phyloP scores from a whole-genome alignment of 495 filamentous ascomycete genomes.

The Xylaria flabelliformis region DNA sequence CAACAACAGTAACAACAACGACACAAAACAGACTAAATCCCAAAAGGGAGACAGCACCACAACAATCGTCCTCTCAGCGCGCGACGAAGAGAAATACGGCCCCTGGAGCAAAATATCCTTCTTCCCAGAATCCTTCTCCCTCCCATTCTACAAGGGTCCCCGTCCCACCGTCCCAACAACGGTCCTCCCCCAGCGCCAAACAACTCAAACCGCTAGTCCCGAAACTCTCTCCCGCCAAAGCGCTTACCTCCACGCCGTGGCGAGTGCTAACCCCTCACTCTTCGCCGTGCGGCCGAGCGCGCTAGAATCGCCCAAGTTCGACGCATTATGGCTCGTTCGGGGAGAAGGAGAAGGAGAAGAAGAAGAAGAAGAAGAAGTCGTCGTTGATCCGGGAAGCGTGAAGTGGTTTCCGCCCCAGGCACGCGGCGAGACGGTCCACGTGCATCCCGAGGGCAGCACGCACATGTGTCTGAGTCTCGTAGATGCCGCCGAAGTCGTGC shows the following conservation, averaged over 20 bases:
- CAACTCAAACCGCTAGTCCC: neutral
- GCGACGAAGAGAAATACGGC: conserved; percentile 19
- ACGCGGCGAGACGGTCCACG: conserved; percentile 41
- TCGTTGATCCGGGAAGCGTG: neutral
- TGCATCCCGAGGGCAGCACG: conserved; percentile 42
- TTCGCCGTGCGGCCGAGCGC: conserved; percentile 31
- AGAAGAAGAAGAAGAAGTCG: too few relatives aligned
- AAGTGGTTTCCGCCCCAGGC: conserved; percentile 24
- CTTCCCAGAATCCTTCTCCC: neutral
- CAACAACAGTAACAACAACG: too few relatives aligned
- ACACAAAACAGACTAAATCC: too few relatives aligned
- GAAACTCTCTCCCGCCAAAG: neutral
- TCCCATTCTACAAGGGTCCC: conserved; percentile 16
- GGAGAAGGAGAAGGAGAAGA: too few relatives aligned
- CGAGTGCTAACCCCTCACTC: conserved; percentile 27
- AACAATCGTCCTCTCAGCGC: conserved; percentile 19
- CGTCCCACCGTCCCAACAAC: conserved; percentile 37
- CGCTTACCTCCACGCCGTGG: conserved; percentile 26
- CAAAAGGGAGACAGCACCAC: conserved; percentile 2
- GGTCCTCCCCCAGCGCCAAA: conserved; percentile 46
- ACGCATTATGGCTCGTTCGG: conserved; percentile 34
- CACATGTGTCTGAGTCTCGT: conserved; percentile 41
- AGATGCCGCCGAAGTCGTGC: conserved; percentile 43
- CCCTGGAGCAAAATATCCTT: conserved; percentile 11
- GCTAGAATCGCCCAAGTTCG: conserved; percentile 38